Evolutionary conservation across 176 grass and related monocot genomes (phyloP).

Genomic region (Phoenix roebelenii): DNA sequence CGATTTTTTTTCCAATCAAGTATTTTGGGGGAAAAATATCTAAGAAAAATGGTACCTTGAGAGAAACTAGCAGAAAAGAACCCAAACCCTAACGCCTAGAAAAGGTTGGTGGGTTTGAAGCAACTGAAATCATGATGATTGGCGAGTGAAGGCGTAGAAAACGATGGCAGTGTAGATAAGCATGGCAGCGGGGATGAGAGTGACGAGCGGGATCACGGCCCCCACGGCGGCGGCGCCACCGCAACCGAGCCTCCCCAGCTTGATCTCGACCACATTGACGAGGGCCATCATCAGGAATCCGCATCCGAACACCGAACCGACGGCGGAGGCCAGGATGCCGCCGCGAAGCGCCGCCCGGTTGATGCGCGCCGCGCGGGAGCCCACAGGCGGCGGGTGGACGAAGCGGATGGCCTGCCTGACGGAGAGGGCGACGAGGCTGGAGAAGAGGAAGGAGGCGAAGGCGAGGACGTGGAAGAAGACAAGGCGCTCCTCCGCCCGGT

Average conservation of each 20-base stretch:
- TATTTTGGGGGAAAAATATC: no score
- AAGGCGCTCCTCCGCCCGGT: slow-evolving; percentile 54
- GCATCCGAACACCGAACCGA: slow-evolving; percentile 51
- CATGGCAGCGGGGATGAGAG: slow-evolving; percentile 60
- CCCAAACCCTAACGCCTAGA: no score
- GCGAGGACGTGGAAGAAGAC: slow-evolving; percentile 79
- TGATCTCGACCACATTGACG: slow-evolving; percentile 79
- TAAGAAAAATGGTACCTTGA: no score
- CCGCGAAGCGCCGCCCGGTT: slow-evolving; percentile 56
- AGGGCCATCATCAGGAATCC: slow-evolving; percentile 81
- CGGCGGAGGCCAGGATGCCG: slow-evolving; percentile 52
- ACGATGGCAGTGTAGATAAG: slow-evolving; percentile 66
- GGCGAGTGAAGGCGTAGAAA: slow-evolving; percentile 67
- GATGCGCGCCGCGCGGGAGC: slow-evolving; percentile 26
- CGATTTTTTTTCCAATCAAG: no score
- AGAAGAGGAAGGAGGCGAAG: slow-evolving; percentile 94
- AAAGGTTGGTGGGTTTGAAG: no score
- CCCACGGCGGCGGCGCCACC: slow-evolving; percentile 32
- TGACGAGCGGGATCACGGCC: slow-evolving; percentile 61
- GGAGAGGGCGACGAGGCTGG: slow-evolving; percentile 90
- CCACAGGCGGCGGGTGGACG: slow-evolving; percentile 6
- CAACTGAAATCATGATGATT: no score
- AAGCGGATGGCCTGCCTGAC: slow-evolving; percentile 84
- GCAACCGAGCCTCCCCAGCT: slow-evolving; percentile 62
- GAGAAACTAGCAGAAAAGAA: no score